A percentile compares a stretch with the other conserved stretches of the same genome.
Evolutionary conservation across 768 basidiomycete genomes (phyloP).

Genomic region (Trametes meyenii): DNA sequence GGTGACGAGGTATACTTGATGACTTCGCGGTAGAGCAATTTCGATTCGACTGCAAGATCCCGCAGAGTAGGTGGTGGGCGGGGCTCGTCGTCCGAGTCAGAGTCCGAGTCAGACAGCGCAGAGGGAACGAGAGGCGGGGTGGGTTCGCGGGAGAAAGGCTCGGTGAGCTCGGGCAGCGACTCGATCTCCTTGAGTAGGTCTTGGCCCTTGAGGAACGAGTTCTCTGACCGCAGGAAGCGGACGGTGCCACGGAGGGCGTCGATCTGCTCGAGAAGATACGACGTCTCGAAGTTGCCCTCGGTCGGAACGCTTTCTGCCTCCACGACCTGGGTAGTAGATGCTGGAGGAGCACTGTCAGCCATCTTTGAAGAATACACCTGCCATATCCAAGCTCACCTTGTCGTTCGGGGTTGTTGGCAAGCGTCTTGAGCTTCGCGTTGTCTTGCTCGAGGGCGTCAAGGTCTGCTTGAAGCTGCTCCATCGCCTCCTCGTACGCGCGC

Average conservation of each 20-base stretch:
- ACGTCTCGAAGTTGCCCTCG: constrained; percentile 85
- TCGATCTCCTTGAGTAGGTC: constrained; percentile 86
- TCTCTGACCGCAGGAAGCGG: constrained; percentile 91
- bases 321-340: constrained; percentile 49
- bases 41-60: constrained; percentile 79
- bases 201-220: constrained; percentile 90
- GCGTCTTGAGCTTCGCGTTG: constrained; percentile 76
- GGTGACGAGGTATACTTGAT: constrained; percentile 83
- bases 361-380: neutral
- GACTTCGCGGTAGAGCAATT: constrained; percentile 86
- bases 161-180: constrained; percentile 65
- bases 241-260: constrained; percentile 90
- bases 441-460: constrained; percentile 87
- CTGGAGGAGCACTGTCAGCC: constrained; percentile 32
- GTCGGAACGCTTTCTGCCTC: constrained; percentile 66
- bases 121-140: constrained; percentile 74
- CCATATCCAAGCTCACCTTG: constrained; percentile 53
- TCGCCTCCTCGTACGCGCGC: constrained; percentile 87
- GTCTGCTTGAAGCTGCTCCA: constrained; percentile 91
- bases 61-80: constrained; percentile 56
- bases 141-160: constrained; percentile 48
- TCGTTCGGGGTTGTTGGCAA: constrained; percentile 66
- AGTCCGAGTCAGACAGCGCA: constrained; percentile 64
- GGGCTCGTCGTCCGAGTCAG: constrained; percentile 53
- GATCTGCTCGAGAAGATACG: constrained; percentile 86